These are phyloP conservation scores for Ascochyta pisi DNA, from an alignment of 2,329 filamentous ascomycete species.

Conservation along the genomic window DNA sequence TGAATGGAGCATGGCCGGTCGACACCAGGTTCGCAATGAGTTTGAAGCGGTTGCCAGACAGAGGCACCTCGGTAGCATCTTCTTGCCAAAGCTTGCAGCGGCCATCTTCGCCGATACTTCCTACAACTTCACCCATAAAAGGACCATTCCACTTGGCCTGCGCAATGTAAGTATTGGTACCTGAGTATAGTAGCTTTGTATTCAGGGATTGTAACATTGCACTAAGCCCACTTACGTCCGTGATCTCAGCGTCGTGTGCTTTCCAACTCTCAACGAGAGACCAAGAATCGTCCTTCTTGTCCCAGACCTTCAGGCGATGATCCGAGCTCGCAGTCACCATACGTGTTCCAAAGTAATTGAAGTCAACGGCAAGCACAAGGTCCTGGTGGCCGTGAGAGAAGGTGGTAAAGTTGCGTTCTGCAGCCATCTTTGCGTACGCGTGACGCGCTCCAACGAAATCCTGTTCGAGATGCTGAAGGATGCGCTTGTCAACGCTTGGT, in stretches of 20 bases:
- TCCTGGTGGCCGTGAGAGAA: slow-evolving; percentile 79
- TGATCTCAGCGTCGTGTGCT: slow-evolving; percentile 87
- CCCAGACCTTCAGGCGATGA: slow-evolving; percentile 91
- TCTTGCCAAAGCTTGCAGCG: slow-evolving; percentile 93
- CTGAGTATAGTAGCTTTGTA: not conserved
- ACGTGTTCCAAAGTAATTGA: slow-evolving; percentile 91
- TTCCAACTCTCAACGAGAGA: slow-evolving; percentile 84
- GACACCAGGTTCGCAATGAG: slow-evolving; percentile 67
- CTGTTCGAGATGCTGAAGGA: slow-evolving; percentile 36
- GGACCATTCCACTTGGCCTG: slow-evolving; percentile 94
- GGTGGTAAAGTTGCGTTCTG: slow-evolving; percentile 57
- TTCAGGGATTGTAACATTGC: no score
- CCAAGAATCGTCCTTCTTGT: slow-evolving; percentile 79
- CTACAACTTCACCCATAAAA: slow-evolving; percentile 86
- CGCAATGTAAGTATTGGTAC: slow-evolving; percentile 25
- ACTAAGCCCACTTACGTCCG: slow-evolving; percentile 68
- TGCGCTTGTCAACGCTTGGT: slow-evolving; percentile 32
- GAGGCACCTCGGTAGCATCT: slow-evolving; percentile 78
- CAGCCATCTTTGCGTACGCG: slow-evolving; percentile 45
- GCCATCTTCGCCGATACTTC: slow-evolving; percentile 87
- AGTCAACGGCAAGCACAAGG: slow-evolving; percentile 82
- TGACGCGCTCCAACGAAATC: slow-evolving; percentile 38
- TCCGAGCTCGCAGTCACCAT: slow-evolving; percentile 92
- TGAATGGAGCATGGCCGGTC: slow-evolving; percentile 73
- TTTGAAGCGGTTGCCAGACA: slow-evolving; percentile 80